Base-by-base conservation (phyloP, 2,329 filamentous ascomycete species). In the Monilinia fructigena region DNA sequence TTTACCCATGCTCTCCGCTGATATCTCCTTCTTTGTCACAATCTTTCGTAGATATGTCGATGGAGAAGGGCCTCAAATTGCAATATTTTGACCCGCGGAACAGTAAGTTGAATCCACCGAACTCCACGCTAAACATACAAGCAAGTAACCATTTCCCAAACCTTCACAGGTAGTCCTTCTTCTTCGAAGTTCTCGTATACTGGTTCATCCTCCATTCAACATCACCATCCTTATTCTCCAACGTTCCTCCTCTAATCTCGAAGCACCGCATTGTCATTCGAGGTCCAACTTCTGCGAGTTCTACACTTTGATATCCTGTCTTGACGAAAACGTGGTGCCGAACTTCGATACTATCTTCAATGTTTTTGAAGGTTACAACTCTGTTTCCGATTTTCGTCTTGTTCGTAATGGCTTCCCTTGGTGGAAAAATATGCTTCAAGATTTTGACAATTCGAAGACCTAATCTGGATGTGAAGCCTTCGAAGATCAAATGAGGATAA, bases 241-340 rank as follows among this genome's bases (percentile, higher is more conserved):
- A 81, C 4, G 94, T 96, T 20, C 95, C 94, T 63, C 89, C 89
- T 56, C 93, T 85, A 69, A 99, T 97, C 80, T 98, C 92, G 76
- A 98, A 99, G 63, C 93, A 82, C 72, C 92, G 85, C 92, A 98
- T 95, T n/a, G 93, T 97, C 92, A 98, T 97, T 66, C 95, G 85
- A 1, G 95, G 95, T 0, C 94, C 93, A 61, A 96, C 92, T 77
- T 97, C 93, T 18, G 91, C 89, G 73, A 97, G 79, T 78, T 96
- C 93, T 3, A 98, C 92, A 67, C 89, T 91, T 75, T 96, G 89
- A 75, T 94, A 95, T 0, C 91, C 90, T 0, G 95, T 98, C 77
- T 91, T 89, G 23, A 99, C 94, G 76, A 97, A 99, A 2, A 99
- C 93, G 77, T 93, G 90, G 77, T 96, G 92, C 4, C 95, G 86